Conservation (phyloP, 2,329 filamentous ascomycete species). For the Fusarium compactum region DNA sequence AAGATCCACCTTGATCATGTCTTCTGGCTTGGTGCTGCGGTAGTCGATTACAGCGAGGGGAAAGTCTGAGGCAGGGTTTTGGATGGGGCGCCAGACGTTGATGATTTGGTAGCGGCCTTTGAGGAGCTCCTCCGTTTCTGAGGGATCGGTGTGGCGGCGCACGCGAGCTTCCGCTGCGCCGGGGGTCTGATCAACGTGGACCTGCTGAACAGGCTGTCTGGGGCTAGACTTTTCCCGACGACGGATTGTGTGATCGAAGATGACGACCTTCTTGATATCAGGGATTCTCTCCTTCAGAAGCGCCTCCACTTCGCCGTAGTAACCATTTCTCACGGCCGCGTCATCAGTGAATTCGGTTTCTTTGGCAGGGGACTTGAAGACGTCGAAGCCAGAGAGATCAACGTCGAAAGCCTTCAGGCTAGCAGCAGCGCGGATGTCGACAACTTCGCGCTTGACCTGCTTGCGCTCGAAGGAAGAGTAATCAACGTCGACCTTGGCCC, state of each 20-base stretch:
- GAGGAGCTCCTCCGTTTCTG: conserved; percentile 55
- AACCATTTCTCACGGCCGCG: conserved; percentile 63
- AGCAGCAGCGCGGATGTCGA: conserved; percentile 40
- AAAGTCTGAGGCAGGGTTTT: conserved; percentile 41
- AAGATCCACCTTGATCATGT: conserved; percentile 42
- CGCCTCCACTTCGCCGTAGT: conserved; percentile 72
- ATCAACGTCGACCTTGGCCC: conserved; percentile 45
- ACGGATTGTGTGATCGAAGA: conserved; percentile 80
- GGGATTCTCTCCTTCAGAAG: conserved; percentile 67
- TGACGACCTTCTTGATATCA: conserved; percentile 70
- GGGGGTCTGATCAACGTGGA: conserved; percentile 79
- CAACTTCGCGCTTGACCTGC: conserved; percentile 36
- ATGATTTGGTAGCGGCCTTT: conserved; percentile 64
- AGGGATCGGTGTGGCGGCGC: conserved; percentile 65
- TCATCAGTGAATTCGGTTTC: conserved; percentile 70
- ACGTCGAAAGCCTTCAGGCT: conserved; percentile 34
- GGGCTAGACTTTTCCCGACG: conserved; percentile 64
- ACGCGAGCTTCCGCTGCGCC: conserved; percentile 71
- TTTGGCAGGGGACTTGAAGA: conserved; percentile 51
- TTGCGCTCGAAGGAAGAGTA: conserved; percentile 37
- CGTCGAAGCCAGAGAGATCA: conserved; percentile 45
- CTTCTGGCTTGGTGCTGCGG: conserved; percentile 41
- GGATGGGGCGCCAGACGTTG: conserved; percentile 58
- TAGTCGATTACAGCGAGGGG: conserved; percentile 45
- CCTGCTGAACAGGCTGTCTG: conserved; percentile 74